Conservation (phyloP, 331 rosid genomes). For the Stylosanthes scabra region DNA sequence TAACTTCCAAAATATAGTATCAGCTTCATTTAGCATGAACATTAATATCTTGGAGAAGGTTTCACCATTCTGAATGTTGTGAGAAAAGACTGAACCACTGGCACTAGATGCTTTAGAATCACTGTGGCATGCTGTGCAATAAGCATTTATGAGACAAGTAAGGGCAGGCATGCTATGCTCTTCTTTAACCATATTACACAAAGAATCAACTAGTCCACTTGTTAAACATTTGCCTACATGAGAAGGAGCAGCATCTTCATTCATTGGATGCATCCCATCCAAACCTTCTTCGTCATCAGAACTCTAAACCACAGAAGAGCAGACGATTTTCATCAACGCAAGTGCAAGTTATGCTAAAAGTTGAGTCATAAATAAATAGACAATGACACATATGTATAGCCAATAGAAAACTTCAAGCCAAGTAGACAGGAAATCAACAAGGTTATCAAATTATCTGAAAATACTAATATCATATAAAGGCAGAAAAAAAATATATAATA, state of each 20-base stretch:
- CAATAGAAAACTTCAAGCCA: not conserved
- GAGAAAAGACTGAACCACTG: slow-evolving; percentile 40
- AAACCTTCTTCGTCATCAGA: slow-evolving; percentile 61
- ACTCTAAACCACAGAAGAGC: slow-evolving; percentile 47
- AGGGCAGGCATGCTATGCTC: slow-evolving; percentile 62
- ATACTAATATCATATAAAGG: not conserved
- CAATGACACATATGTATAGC: not conserved
- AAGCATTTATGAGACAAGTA: slow-evolving; percentile 78
- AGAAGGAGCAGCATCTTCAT: slow-evolving; percentile 37
- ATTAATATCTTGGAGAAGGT: slow-evolving; percentile 63
- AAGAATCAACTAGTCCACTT: slow-evolving; percentile 58
- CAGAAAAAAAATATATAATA: not conserved
- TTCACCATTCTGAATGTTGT: slow-evolving; percentile 62
- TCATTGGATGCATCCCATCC: slow-evolving; percentile 39
- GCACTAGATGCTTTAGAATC: slow-evolving; percentile 52
- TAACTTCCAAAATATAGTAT: slow-evolving; percentile 64
- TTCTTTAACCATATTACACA: slow-evolving; percentile 64
- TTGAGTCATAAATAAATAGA: slow-evolving; percentile 15
- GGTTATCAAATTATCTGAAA: not conserved
- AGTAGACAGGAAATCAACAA: not conserved
- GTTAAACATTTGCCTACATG: slow-evolving; percentile 51
- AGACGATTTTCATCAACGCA: slow-evolving; percentile 21
- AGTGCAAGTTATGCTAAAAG: slow-evolving; percentile 17
- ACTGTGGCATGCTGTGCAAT: slow-evolving; percentile 75
- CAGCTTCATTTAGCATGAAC: slow-evolving; percentile 75